Evolutionary conservation across 1,284 basidiomycete genomes (phyloP).

Genomic region (Entoloma clypeatum): DNA sequence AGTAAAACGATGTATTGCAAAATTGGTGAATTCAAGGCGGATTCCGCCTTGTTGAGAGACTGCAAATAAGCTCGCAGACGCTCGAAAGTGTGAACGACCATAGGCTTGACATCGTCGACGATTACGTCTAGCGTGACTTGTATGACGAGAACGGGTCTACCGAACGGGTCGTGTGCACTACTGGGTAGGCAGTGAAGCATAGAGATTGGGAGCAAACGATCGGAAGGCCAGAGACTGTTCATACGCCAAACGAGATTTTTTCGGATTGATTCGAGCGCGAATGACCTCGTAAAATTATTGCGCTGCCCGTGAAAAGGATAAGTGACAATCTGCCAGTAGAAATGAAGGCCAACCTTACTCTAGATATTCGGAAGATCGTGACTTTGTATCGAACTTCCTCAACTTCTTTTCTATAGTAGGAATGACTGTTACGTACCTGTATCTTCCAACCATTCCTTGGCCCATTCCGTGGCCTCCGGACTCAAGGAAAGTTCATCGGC

Average conservation of each 20-base stretch:
- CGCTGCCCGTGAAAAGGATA: conserved; percentile 39
- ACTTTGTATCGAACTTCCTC: conserved; percentile 32
- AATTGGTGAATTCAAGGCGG: conserved; percentile 29
- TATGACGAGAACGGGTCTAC: conserved; percentile 58
- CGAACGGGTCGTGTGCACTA: conserved; percentile 51
- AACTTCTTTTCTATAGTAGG: conserved; percentile 2
- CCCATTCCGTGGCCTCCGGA: conserved; percentile 44
- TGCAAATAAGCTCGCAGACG: conserved; percentile 50
- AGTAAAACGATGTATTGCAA: conserved; percentile 69
- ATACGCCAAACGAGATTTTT: conserved; percentile 59
- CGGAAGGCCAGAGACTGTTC: conserved; percentile 39
- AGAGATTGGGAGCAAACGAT: conserved; percentile 29
- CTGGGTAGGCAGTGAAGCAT: conserved; percentile 50
- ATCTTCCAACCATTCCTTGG: conserved; percentile 59
- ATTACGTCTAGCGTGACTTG: conserved; percentile 35
- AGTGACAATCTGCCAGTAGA: conserved; percentile 14
- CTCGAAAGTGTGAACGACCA: conserved; percentile 50
- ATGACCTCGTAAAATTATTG: conserved; percentile 61
- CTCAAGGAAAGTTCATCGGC: conserved; percentile 52
- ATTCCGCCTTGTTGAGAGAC: conserved; percentile 32
- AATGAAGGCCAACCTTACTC: conserved; percentile 39
- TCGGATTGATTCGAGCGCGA: conserved; percentile 58
- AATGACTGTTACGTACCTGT: conserved; percentile 38
- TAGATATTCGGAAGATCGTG: conserved; percentile 61
- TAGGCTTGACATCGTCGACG: conserved; percentile 36